These are phyloP conservation scores for Exophiala sp. DNA, from an alignment of 2,329 filamentous ascomycete species.

Conservation along the genomic window DNA sequence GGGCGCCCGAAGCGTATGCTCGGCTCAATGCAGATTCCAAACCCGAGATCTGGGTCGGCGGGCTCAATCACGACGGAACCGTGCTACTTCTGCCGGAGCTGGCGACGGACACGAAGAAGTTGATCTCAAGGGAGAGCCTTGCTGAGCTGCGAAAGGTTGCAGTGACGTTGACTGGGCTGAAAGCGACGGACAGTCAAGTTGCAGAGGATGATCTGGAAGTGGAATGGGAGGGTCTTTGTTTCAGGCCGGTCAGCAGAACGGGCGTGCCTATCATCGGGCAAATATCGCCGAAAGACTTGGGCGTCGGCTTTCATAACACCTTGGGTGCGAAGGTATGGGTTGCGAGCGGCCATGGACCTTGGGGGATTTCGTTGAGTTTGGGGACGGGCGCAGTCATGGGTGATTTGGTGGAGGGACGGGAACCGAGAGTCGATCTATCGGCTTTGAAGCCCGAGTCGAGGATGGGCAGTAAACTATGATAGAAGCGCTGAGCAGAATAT, in stretches of 20 bases:
- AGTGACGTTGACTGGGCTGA: too few relatives aligned
- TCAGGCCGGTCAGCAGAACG: slow-evolving; percentile 63
- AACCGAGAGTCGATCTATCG: too few relatives aligned
- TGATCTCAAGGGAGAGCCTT: too few relatives aligned
- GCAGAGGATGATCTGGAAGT: slow-evolving; percentile 54
- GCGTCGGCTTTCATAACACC: neutral
- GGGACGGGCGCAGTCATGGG: slow-evolving; percentile 48
- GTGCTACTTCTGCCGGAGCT: slow-evolving; percentile 56
- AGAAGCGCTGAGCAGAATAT: too few relatives aligned
- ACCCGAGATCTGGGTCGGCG: slow-evolving; percentile 65
- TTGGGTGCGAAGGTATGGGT: slow-evolving; percentile 63
- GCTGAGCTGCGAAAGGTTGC: too few relatives aligned
- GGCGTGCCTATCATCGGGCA: slow-evolving; percentile 61
- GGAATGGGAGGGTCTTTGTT: slow-evolving; percentile 65
- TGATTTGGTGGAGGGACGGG: too few relatives aligned
- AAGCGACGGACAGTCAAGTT: slow-evolving; percentile 29
- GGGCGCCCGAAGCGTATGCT: slow-evolving; percentile 69
- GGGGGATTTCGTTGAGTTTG: slow-evolving; percentile 63
- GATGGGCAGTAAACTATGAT: too few relatives aligned
- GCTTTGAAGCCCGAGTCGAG: too few relatives aligned
- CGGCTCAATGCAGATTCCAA: slow-evolving; percentile 50
- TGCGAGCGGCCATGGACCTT: slow-evolving; percentile 70
- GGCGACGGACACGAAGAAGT: slow-evolving; percentile 31
- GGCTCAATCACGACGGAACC: slow-evolving; percentile 57
- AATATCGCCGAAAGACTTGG: slow-evolving; percentile 30